Percentiles rank a stretch among this genome's conserved stretches.
Conservation (phyloP, 1,139 yeast genomes). For the Lodderomyces orthopsilosis region DNA sequence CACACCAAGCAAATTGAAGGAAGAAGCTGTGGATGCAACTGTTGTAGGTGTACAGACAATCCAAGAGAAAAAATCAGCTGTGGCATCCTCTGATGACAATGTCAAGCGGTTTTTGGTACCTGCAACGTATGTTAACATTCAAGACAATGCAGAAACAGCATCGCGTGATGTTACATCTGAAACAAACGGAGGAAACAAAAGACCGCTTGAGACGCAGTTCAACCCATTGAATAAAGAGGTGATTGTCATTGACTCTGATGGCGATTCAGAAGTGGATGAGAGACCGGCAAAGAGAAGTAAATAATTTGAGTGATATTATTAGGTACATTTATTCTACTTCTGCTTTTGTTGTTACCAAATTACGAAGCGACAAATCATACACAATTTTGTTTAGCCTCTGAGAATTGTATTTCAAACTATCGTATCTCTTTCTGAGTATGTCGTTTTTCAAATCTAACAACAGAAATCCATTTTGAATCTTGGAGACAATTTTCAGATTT, state of each 20-base stretch:
- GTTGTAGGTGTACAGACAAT: background rate
- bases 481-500: slow-evolving; percentile 25
- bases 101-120: background rate
- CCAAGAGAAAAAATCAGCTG: background rate
- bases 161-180: background rate
- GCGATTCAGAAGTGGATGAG: slow-evolving; percentile 1
- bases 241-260: slow-evolving; percentile 1
- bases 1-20: background rate
- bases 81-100: background rate
- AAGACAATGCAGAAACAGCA: background rate
- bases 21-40: background rate
- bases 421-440: slow-evolving; percentile 26
- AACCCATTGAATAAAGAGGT: background rate
- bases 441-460: slow-evolving; percentile 33
- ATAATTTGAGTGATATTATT: background rate
- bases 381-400: slow-evolving; percentile 30
- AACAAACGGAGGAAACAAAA: background rate
- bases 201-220: background rate
- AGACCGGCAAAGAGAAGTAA: slow-evolving; percentile 1
- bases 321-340: slow-evolving; percentile 10
- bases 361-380: slow-evolving; percentile 25
- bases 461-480: slow-evolving; percentile 28
- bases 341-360: slow-evolving; percentile 17
- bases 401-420: slow-evolving; percentile 29
- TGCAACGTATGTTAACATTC: background rate